Evolutionary conservation across 805 yeast genomes (phyloP).

Genomic region (Saccharomyces kudriavzevii): DNA sequence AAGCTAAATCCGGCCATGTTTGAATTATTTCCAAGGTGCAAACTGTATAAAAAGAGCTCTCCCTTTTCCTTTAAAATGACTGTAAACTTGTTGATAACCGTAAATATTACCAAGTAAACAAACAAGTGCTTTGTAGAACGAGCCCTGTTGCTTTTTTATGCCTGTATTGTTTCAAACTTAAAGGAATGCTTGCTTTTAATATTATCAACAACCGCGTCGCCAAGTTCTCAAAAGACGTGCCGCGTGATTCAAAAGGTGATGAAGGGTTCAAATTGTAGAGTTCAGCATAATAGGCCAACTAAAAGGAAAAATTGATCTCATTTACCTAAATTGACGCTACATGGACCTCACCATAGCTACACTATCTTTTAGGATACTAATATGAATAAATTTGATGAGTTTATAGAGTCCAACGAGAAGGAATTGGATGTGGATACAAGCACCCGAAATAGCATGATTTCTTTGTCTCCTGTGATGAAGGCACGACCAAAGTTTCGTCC

Average conservation of each 20-base stretch:
- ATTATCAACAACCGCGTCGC: neutral
- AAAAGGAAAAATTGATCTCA: neutral
- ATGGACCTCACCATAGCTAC: slow-evolving; percentile 12
- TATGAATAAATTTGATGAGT: slow-evolving; percentile 31
- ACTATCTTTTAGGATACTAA: slow-evolving; percentile 4
- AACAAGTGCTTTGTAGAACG: neutral
- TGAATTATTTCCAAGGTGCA: neutral
- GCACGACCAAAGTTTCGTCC: neutral
- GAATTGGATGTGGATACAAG: slow-evolving; percentile 32
- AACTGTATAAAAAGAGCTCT: neutral
- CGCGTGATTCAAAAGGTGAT: neutral
- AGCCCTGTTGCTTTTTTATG: neutral
- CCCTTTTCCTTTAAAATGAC: neutral
- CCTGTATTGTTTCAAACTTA: neutral
- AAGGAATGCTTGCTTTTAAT: neutral
- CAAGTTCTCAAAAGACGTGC: neutral
- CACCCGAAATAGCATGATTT: slow-evolving; percentile 17
- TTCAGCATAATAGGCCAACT: neutral
- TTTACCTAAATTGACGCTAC: neutral
- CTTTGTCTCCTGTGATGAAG: slow-evolving; percentile 2
- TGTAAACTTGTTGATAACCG: neutral
- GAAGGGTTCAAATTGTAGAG: neutral
- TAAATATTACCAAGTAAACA: neutral
- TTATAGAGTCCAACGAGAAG: slow-evolving; percentile 31
- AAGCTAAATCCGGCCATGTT: neutral